Conservation (phyloP, 108 stramenopile genomes). For the Schizochytrium sp. region DNA sequence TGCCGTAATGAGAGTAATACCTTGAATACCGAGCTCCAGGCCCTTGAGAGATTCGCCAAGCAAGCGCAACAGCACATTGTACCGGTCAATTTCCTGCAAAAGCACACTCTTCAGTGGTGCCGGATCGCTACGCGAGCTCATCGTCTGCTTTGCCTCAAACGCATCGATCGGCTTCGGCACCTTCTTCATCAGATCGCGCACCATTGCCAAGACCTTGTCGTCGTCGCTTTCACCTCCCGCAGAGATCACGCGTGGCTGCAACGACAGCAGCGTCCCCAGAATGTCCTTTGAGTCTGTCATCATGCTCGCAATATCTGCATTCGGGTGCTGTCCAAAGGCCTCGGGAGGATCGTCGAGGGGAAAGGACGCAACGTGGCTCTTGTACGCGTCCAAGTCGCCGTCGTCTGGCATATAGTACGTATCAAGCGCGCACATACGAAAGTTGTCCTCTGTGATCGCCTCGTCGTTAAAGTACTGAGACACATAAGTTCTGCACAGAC, state of each 20-base stretch:
- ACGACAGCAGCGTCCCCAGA: constrained; percentile 33
- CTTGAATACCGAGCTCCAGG: constrained; percentile 45
- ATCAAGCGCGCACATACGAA: constrained; percentile 5
- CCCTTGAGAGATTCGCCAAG: constrained; percentile 27
- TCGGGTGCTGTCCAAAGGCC: constrained; percentile 61
- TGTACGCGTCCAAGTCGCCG: constrained; percentile 44
- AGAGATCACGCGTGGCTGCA: constrained; percentile 38
- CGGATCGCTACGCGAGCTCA: constrained; percentile 43
- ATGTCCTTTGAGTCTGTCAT: constrained; percentile 48
- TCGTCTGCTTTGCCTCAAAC: constrained; percentile 6
- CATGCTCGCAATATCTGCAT: constrained; percentile 51
- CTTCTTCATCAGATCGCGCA: constrained; percentile 34
- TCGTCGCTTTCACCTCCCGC: constrained; percentile 39
- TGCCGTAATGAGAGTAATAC: constrained; percentile 46
- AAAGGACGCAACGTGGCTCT: constrained; percentile 37
- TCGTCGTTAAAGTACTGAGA: constrained; percentile 50
- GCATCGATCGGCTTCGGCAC: constrained; percentile 42
- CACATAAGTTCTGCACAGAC: constrained; percentile 55
- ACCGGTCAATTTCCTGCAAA: constrained; percentile 52
- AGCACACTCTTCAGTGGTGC: constrained; percentile 60
- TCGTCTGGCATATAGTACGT: constrained; percentile 48
- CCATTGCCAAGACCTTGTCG: constrained; percentile 23
- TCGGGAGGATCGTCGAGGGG: constrained; percentile 48
- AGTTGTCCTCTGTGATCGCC: constrained; percentile 36
- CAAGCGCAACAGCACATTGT: constrained; percentile 40